These are phyloP conservation scores for Mucor plumbeus DNA, from an alignment of 371 early-diverging fungal species.

Conservation along the genomic window DNA sequence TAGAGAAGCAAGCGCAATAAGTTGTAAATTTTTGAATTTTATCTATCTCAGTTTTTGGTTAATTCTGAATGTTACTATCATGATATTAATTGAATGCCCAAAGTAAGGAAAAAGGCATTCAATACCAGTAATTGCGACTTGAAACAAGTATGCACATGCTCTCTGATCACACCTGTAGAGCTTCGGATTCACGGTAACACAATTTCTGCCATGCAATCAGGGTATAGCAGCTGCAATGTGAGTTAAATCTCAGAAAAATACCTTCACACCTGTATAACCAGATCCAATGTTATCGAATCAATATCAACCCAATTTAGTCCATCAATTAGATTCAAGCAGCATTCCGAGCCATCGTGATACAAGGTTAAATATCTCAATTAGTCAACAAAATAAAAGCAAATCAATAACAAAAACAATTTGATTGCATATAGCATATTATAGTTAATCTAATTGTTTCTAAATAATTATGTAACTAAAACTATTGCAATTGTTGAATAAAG, in stretches of 20 bases:
- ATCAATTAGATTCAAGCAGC: background rate
- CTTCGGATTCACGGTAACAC: background rate
- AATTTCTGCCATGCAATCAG: background rate
- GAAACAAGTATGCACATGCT: too few relatives aligned
- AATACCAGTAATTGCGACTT: too few relatives aligned
- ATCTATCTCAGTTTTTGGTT: too few relatives aligned
- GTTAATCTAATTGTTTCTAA: too few relatives aligned
- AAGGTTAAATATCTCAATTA: background rate
- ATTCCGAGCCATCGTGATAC: background rate
- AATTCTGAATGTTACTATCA: too few relatives aligned
- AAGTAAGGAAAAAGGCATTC: too few relatives aligned
- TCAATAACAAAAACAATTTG: background rate
- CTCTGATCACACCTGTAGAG: background rate
- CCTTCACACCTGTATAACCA: background rate
- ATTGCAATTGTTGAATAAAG: background rate
- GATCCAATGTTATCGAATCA: background rate
- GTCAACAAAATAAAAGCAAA: background rate
- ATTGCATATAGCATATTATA: background rate
- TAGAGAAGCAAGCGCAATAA: too few relatives aligned
- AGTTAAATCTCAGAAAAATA: background rate
- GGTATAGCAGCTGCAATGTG: background rate
- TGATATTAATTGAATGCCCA: too few relatives aligned
- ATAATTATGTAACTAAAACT: too few relatives aligned
- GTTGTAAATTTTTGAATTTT: too few relatives aligned
- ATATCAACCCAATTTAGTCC: too few relatives aligned